Conservation (phyloP, 768 basidiomycete species). For the Leccinellum rugosiceps region DNA sequence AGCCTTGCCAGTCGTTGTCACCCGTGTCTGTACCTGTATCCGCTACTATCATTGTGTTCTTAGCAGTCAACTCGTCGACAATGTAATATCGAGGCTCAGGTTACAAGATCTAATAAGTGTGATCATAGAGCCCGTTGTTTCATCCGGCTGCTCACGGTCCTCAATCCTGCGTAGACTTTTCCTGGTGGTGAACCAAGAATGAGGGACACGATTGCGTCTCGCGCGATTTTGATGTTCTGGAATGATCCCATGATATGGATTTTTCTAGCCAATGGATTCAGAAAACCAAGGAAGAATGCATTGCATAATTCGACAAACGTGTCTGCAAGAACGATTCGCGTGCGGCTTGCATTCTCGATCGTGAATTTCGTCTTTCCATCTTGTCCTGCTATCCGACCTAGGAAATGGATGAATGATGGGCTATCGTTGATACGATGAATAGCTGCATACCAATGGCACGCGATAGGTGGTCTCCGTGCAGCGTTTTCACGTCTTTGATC, state of each 20-base stretch:
- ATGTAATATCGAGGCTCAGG: constrained; percentile 3
- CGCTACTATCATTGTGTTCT: background rate
- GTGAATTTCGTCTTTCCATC: constrained; percentile 99
- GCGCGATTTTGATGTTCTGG: constrained; percentile 96
- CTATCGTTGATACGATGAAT: background rate
- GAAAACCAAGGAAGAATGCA: background rate
- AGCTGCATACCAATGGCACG: constrained; percentile 81
- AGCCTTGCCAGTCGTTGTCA: background rate
- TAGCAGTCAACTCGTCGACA: constrained; percentile 7
- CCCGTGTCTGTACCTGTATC: background rate
- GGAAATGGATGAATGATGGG: constrained; percentile 5
- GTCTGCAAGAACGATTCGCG: constrained; percentile 97
- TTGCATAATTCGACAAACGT: constrained; percentile 56
- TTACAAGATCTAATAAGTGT: constrained; percentile 7
- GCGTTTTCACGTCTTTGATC: constrained; percentile 97
- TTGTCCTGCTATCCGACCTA: constrained; percentile 96
- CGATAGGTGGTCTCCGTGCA: constrained; percentile 97
- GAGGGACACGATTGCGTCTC: constrained; percentile 92
- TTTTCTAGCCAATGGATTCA: constrained; percentile 54
- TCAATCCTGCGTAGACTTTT: constrained; percentile 85
- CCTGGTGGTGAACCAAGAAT: constrained; percentile 96
- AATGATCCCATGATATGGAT: constrained; percentile 99
- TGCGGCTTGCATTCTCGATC: constrained; percentile 95
- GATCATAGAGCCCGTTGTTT: constrained; percentile 81
- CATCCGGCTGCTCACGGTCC: constrained; percentile 91